phyloP scores from a whole-genome alignment of 352 stramenopile species.

The Phytophthora macrochlamydospora region DNA sequence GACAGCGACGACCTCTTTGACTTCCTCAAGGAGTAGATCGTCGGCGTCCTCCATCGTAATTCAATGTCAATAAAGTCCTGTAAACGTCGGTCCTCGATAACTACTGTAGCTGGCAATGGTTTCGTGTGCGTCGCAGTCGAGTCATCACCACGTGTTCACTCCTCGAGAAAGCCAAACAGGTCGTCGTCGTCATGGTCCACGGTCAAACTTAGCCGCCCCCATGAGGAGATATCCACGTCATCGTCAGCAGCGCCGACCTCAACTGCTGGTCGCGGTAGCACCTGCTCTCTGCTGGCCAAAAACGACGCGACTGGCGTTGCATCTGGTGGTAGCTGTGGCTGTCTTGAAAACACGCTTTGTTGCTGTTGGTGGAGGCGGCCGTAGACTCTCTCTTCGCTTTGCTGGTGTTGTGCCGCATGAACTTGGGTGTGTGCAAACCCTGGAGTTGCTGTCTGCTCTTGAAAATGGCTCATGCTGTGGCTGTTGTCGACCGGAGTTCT shows the following conservation, averaged over 20 bases:
- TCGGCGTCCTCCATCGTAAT: background rate
- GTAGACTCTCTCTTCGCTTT: slow-evolving; percentile 19
- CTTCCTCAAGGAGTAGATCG: background rate
- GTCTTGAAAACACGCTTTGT: slow-evolving; percentile 18
- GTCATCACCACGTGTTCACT: too few species aligned
- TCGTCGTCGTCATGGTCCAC: slow-evolving; percentile 28
- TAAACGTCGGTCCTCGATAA: background rate
- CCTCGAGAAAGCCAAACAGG: slow-evolving; percentile 30
- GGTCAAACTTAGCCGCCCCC: slow-evolving; percentile 24
- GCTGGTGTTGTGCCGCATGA: slow-evolving; percentile 7
- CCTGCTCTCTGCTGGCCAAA: background rate
- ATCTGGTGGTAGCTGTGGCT: slow-evolving; percentile 9
- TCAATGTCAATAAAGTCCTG: slow-evolving; percentile 3
- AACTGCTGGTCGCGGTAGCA: background rate
- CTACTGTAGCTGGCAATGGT: too few species aligned
- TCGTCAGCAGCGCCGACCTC: slow-evolving; percentile 2
- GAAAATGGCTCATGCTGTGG: too few species aligned
- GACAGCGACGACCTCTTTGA: background rate
- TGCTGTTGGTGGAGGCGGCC: slow-evolving; percentile 25
- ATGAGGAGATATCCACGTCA: slow-evolving; percentile 20
- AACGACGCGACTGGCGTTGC: slow-evolving; percentile 2
- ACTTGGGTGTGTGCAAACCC: too few species aligned
- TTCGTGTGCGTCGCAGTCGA: too few species aligned
- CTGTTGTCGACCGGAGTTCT: too few species aligned
- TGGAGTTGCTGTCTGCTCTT: too few species aligned